These are phyloP conservation scores for Penicillium sp. DNA, from an alignment of 2,329 filamentous ascomycete species.

Conservation along the genomic window DNA sequence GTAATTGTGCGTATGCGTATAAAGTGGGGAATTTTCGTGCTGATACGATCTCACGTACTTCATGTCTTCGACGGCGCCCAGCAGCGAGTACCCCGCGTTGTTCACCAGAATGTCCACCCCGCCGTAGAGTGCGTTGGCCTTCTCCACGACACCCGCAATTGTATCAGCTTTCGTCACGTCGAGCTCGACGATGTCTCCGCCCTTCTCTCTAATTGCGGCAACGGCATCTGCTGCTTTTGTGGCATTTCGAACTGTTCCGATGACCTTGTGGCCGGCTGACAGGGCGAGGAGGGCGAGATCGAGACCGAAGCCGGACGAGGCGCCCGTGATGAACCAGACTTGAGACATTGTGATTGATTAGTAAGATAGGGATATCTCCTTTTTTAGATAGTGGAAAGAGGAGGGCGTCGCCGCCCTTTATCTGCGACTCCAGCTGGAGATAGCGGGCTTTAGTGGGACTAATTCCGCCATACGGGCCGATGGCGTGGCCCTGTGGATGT, in stretches of 20 bases:
- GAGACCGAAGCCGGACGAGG: constrained; percentile 18
- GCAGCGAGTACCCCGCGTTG: constrained; percentile 26
- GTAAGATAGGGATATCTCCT: background rate
- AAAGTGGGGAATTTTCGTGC: background rate
- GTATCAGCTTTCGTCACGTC: constrained; percentile 21
- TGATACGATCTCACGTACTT: constrained; percentile 12
- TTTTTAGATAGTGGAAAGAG: no score
- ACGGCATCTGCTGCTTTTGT: constrained; percentile 22
- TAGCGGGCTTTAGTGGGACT: background rate
- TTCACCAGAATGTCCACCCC: constrained; percentile 23
- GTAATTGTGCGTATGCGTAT: background rate
- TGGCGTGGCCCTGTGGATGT: background rate
- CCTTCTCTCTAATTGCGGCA: constrained; percentile 9
- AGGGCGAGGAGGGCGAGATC: constrained; percentile 12
- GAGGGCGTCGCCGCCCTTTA: background rate
- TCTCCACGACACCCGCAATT: background rate
- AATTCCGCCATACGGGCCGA: background rate
- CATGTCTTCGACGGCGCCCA: constrained; percentile 29
- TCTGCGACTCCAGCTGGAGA: background rate
- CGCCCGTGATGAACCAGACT: constrained; percentile 19
- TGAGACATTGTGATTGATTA: background rate
- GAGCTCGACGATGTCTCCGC: constrained; percentile 15
- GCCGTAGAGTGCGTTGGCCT: constrained; percentile 13
- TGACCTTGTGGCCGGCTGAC: constrained; percentile 30
- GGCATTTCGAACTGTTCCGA: constrained; percentile 55